Conservation (phyloP, 371 early-diverging fungal genomes). For the Choanephora cucurbitarum region DNA sequence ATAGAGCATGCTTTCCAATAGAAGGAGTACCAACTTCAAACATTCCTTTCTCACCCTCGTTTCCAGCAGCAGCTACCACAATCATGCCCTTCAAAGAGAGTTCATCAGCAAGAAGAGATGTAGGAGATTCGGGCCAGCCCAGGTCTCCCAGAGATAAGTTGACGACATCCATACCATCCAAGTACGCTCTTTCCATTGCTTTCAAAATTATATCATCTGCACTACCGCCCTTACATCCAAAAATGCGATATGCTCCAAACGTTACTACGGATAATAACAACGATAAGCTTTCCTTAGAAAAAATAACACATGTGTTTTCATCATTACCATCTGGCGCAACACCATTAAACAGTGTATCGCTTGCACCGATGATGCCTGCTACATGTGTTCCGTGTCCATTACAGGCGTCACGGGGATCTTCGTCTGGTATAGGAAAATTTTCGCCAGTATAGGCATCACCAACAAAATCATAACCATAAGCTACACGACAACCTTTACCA, state of each 20-base stretch:
- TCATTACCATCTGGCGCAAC: constrained; percentile 62
- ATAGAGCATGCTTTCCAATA: constrained; percentile 59
- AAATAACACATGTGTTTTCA: too few species aligned
- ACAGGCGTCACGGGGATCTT: constrained; percentile 33
- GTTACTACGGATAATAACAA: constrained; percentile 42
- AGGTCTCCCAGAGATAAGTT: constrained; percentile 46
- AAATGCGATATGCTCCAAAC: constrained; percentile 69
- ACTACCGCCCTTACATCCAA: constrained; percentile 78
- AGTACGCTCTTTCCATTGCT: constrained; percentile 71
- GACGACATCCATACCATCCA: constrained; percentile 64
- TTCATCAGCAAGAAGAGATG: constrained; percentile 40
- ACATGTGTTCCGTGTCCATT: constrained; percentile 39
- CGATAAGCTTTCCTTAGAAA: too few species aligned
- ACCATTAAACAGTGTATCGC: constrained; percentile 54
- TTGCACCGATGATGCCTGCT: constrained; percentile 64
- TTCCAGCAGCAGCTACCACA: constrained; percentile 66
- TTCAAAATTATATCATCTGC: constrained; percentile 69
- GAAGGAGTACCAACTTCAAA: constrained; percentile 65
- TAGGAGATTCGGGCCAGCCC: constrained; percentile 51
- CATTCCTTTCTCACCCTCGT: constrained; percentile 69
- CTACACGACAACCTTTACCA: constrained; percentile 60
- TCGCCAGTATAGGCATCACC: constrained; percentile 42
- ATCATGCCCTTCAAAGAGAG: constrained; percentile 36
- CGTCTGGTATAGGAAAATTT: constrained; percentile 23
- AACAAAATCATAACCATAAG: constrained; percentile 66